Evolutionary conservation across 106 monocot species (phyloP), one percentile per base, ranked within the genome.

Genomic region (Allium cepa): DNA sequence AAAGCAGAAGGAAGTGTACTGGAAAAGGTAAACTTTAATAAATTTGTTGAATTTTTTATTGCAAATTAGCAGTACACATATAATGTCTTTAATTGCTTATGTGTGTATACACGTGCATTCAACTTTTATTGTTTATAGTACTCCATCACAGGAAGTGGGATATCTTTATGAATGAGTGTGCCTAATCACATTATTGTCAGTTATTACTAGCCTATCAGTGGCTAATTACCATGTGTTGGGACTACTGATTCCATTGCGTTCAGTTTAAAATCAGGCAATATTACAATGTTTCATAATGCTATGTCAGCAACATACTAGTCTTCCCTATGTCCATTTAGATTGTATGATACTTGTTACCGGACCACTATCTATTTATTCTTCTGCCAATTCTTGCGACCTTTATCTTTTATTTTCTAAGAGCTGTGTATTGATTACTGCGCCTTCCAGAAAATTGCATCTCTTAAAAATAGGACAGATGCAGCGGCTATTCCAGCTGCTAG

Each of bases 401-500:
- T 36, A 36, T 36, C 3, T 36, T 36, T 1, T 36, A 36, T 36
- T 2, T 0, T 36, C 36, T 55, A 15, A 55, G 15, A 55, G 15
- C 2, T 55, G 53, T 12, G 53, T 12, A 55, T 7, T 12, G 53
- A 11, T 49, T 52, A 10, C 16, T 15, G 36, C 53, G 11, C 22
- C 14, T 71, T 45, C 8, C 79, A 95, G 95, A 88, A 80, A 82
- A 77, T 96, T 73, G 91, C 91, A 62, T 75, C 84, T 50, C 65
- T 97, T 53, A 97, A 97, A 63, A 81, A 74, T 77, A 74, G 52
- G 47, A 69, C 84, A 57, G 97, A 97, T 79, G 82, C 68, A 45
- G 86, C 97, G n/a, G 77, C 77, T 17, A 89, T 97, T 56, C 92
- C 97, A 15, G 92, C 97, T 53, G 81, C 81, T 47, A 57, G 53